Conservation (phyloP, 805 yeast species). For the Cyberlindnera samutprakarnensis region DNA sequence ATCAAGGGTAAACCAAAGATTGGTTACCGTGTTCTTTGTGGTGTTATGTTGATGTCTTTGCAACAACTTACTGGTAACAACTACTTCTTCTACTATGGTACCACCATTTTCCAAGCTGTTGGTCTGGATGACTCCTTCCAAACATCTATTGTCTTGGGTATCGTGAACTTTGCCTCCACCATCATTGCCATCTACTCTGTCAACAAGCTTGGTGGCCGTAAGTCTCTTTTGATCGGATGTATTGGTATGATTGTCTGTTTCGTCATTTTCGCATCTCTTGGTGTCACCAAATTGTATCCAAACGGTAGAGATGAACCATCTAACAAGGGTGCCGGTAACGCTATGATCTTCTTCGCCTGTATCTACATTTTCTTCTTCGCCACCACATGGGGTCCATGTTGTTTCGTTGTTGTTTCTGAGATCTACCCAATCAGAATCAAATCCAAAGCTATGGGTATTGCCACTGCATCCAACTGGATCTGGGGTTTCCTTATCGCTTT, state of each 20-base stretch:
- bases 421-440: constrained; percentile 68
- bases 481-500: constrained; percentile 63
- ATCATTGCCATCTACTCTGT: constrained; percentile 41
- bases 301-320: constrained; percentile 39
- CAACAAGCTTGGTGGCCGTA: constrained; percentile 49
- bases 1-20: constrained; percentile 63
- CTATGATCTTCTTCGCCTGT: constrained; percentile 65
- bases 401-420: constrained; percentile 58
- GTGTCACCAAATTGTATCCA: constrained; percentile 40
- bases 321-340: constrained; percentile 52
- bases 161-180: constrained; percentile 53
- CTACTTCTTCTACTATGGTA: constrained; percentile 63
- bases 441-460: constrained; percentile 47
- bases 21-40: constrained; percentile 36
- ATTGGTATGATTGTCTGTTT: constrained; percentile 39
- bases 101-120: constrained; percentile 52
- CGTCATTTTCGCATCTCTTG: constrained; percentile 50
- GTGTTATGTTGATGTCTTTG: constrained; percentile 49
- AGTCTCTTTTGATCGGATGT: constrained; percentile 41
- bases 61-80: constrained; percentile 66
- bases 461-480: constrained; percentile 56
- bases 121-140: constrained; percentile 51
- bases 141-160: constrained; percentile 52
- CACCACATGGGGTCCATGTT: constrained; percentile 68
- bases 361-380: constrained; percentile 67